Percentiles rank a stretch among this genome's conserved stretches.
These are phyloP conservation scores for Hypoxylon sp. DNA, from an alignment of 2,329 filamentous ascomycete genomes.

Conservation along the genomic window DNA sequence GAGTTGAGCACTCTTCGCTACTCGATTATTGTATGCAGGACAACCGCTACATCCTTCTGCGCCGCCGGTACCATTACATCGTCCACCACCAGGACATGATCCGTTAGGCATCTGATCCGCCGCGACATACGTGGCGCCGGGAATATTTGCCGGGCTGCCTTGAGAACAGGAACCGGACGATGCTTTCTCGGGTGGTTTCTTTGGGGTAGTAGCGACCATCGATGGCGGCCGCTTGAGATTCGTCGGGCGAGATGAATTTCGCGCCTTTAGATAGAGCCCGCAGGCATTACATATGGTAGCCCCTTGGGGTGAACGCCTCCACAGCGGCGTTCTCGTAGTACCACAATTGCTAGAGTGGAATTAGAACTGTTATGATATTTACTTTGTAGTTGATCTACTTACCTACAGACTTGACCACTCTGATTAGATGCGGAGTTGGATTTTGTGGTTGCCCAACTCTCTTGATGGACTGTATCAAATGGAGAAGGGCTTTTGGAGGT, in stretches of 20 bases:
- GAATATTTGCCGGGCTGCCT: slow-evolving; percentile 56
- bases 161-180: slow-evolving; percentile 59
- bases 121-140: slow-evolving; percentile 79
- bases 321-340: slow-evolving; percentile 93
- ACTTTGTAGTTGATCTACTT: slow-evolving; percentile 30
- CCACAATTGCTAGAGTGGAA: slow-evolving; percentile 82
- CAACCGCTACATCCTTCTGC: slow-evolving; percentile 96
- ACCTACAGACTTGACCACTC: slow-evolving; percentile 56
- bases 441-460: slow-evolving; percentile 37
- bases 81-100: slow-evolving; percentile 95
- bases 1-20: slow-evolving; percentile 87
- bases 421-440: slow-evolving; percentile 44
- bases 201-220: slow-evolving; percentile 62
- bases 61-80: slow-evolving; percentile 95
- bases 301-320: slow-evolving; percentile 92
- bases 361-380: slow-evolving; percentile 46
- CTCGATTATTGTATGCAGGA: slow-evolving; percentile 96
- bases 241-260: slow-evolving; percentile 90
- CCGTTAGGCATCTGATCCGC: slow-evolving; percentile 82
- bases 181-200: slow-evolving; percentile 60
- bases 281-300: slow-evolving; percentile 98
- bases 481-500: slow-evolving; percentile 54
- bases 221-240: slow-evolving; percentile 85
- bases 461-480: slow-evolving; percentile 48
- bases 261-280: slow-evolving; percentile 92